These are phyloP conservation scores for Stephanodiscus minutulus DNA, from an alignment of 108 stramenopile species.

Conservation along the genomic window DNA sequence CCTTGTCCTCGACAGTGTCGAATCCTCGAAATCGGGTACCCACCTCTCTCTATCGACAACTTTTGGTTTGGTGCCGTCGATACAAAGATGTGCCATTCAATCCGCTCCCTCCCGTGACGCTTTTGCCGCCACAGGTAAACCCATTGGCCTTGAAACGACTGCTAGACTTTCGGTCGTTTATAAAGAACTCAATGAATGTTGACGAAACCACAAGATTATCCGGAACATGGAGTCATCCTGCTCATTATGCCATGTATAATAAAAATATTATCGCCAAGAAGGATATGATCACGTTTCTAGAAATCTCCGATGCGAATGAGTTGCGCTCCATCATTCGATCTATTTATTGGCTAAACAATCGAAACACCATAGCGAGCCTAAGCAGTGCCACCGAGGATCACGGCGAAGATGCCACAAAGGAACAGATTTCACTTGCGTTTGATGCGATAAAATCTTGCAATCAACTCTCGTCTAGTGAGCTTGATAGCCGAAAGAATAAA, in stretches of 20 bases:
- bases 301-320: constrained; percentile 54
- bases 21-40: constrained; percentile 39
- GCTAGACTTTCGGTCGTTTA: constrained; percentile 34
- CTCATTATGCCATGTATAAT: constrained; percentile 46
- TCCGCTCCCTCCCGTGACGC: constrained; percentile 64
- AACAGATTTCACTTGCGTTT: constrained; percentile 67
- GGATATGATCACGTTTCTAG: constrained; percentile 52
- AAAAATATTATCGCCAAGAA: constrained; percentile 45
- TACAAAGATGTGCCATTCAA: constrained; percentile 61
- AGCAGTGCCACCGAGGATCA: neutral
- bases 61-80: constrained; percentile 66
- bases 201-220: neutral
- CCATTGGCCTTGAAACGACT: constrained; percentile 33
- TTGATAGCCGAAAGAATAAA: constrained; percentile 39
- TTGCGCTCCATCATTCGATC: constrained; percentile 57
- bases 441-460: constrained; percentile 74
- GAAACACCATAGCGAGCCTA: constrained; percentile 16
- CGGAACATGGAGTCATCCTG: constrained; percentile 30
- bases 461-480: constrained; percentile 53
- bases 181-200: constrained; percentile 14
- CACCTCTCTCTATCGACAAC: constrained; percentile 70
- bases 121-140: constrained; percentile 62
- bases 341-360: constrained; percentile 69
- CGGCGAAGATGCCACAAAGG: constrained; percentile 37
- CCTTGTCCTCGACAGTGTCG: neutral